phyloP scores from a whole-genome alignment of 345 rosid species.

The Camelina laxa region DNA sequence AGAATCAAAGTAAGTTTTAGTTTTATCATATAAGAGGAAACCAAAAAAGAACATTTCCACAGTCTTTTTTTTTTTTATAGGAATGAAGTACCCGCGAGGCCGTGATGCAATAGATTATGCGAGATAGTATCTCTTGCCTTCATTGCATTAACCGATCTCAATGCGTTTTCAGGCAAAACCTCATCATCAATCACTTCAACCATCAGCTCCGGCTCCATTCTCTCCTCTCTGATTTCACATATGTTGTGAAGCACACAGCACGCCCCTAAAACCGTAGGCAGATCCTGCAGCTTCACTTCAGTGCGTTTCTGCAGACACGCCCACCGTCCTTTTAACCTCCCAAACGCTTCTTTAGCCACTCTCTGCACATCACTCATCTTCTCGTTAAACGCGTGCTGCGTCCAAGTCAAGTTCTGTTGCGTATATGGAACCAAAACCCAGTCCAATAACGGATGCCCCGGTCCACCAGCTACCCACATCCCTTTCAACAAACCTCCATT shows the following conservation, averaged over 20 bases:
- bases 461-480: conserved; percentile 72
- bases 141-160: conserved; percentile 57
- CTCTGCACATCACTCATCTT: conserved; percentile 68
- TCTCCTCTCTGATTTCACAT: conserved; percentile 66
- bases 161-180: conserved; percentile 60
- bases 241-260: conserved; percentile 84
- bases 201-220: conserved; percentile 52
- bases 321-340: conserved; percentile 78
- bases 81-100: conserved; percentile 75
- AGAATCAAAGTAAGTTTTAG: conserved; percentile 39
- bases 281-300: conserved; percentile 75
- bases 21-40: conserved; percentile 9
- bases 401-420: conserved; percentile 79
- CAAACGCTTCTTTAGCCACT: conserved; percentile 67
- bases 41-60: conserved; percentile 18
- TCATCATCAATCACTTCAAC: conserved; percentile 69
- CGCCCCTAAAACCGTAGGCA: conserved; percentile 80
- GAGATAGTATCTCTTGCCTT: conserved; percentile 79
- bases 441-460: conserved; percentile 70
- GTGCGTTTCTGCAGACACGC: conserved; percentile 79
- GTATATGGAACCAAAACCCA: conserved; percentile 85
- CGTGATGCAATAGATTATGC: conserved; percentile 75
- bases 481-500: conserved; percentile 65
- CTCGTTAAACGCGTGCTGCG: conserved; percentile 83
- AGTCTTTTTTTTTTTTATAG: conserved; percentile 38